Percentiles rank a stretch among this genome's conserved stretches.
Conservation (phyloP, 2,329 filamentous ascomycete genomes). For the Boeremia lycopersici region DNA sequence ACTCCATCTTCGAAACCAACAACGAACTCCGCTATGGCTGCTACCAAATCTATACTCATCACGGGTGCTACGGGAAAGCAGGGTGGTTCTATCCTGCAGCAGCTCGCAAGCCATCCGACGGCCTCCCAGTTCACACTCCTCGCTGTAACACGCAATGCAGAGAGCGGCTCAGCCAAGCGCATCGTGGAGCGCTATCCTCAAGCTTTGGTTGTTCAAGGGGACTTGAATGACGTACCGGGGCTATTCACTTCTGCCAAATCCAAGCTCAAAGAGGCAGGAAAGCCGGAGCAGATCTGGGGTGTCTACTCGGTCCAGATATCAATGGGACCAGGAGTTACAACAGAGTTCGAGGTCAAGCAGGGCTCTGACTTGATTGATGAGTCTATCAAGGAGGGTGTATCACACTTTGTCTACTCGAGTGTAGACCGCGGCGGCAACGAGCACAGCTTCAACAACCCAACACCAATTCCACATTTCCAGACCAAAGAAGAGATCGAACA, state of each 20-base stretch:
- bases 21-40: conserved; percentile 30
- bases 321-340: conserved; percentile 50
- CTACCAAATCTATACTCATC: conserved; percentile 51
- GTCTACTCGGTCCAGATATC: conserved; percentile 67
- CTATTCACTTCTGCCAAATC: conserved; percentile 58
- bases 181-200: conserved; percentile 54
- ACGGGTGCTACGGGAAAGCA: conserved; percentile 56
- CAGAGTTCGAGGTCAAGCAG: conserved; percentile 58
- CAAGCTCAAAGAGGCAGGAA: conserved; percentile 41
- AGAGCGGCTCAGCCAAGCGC: conserved; percentile 58
- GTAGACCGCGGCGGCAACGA: conserved; percentile 67
- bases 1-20: background rate
- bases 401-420: conserved; percentile 67
- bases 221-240: conserved; percentile 58
- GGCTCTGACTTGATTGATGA: conserved; percentile 65
- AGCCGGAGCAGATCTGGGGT: conserved; percentile 57
- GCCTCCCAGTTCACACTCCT: conserved; percentile 57
- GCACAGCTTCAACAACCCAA: conserved; percentile 55
- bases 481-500: conserved; percentile 67
- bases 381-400: conserved; percentile 60
- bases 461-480: conserved; percentile 65
- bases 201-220: conserved; percentile 63
- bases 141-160: conserved; percentile 64
- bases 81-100: conserved; percentile 52
- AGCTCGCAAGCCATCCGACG: conserved; percentile 47